Evolutionary conservation across 495 filamentous ascomycete genomes (phyloP).

Genomic region (Penicillium herquei): DNA sequence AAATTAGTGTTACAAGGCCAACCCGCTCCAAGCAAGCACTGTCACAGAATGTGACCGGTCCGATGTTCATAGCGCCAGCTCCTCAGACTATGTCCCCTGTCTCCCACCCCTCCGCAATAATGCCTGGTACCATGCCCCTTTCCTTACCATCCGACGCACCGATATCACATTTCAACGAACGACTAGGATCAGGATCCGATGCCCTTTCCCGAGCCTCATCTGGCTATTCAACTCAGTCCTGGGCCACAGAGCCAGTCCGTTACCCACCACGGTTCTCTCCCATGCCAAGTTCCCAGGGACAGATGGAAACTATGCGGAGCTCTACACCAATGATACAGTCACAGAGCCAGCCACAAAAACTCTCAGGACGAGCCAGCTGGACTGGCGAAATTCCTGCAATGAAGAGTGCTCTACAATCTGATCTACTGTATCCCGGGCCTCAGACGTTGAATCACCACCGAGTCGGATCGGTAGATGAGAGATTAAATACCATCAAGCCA

Average conservation of each 20-base stretch:
- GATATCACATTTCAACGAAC: constrained; percentile 22
- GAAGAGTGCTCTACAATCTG: constrained; percentile 23
- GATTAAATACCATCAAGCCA: constrained; percentile 16
- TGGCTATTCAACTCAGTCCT: constrained; percentile 36
- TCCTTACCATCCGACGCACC: constrained; percentile 9
- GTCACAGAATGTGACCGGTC: background rate
- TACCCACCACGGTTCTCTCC: constrained; percentile 31
- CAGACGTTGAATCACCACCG: constrained; percentile 1
- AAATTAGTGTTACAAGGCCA: constrained; percentile 26
- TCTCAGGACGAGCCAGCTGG: constrained; percentile 27
- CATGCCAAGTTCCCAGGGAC: constrained; percentile 15
- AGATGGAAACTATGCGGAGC: constrained; percentile 4
- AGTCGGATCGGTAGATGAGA: constrained; percentile 24
- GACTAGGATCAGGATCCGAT: constrained; percentile 21
- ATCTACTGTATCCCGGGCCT: constrained; percentile 17
- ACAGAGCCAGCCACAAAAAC: constrained; percentile 7
- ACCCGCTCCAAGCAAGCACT: constrained; percentile 8
- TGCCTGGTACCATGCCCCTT: constrained; percentile 35
- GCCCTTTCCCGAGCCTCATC: constrained; percentile 36
- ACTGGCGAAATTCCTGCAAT: constrained; percentile 8
- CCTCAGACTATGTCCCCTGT: constrained; percentile 5
- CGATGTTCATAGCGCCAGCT: background rate
- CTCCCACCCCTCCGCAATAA: constrained; percentile 41
- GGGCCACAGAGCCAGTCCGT: constrained; percentile 38
- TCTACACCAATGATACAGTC: constrained; percentile 11